Base-by-base conservation (phyloP, 2,329 filamentous ascomycete genomes). In the Calonectria naviculata region DNA sequence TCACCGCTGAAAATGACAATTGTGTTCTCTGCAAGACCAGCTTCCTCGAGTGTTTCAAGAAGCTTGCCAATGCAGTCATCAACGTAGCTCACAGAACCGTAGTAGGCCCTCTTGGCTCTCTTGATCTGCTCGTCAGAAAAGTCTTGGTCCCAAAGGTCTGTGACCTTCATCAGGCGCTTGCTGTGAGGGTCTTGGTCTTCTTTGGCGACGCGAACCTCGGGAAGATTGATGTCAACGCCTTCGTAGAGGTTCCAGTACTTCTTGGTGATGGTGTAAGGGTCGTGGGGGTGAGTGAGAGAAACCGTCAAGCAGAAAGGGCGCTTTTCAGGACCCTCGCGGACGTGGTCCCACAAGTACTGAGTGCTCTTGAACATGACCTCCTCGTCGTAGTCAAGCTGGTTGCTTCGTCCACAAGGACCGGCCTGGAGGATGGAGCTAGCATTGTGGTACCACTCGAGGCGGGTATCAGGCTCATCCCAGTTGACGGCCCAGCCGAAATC, bases 381-480 rank as follows among this genome's bases (percentile, higher is more conserved):
- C 84, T 98, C 95, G 79, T 98, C 95, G 78, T 96, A 98, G 82
- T 98, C 95, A 64, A 98, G 89, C 87, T 98, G 95, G 85, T 98
- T 98, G 84, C 94, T 97, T 75, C 95, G 91, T 46, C 97, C 93
- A 78, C 95, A 97, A 34, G 93, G 91, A 12, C 95, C 95, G 0
- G 95, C 95, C 83, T 98, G 95, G 79, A 96, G 87, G 76, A 98
- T 96, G 8, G 95, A 98, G 79, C 94, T 95, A 84, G 95, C 95
- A 82, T 98, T 98, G 87, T 98, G 95, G 82, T 97, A 98, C 94
- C 95, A 98, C 84, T 98, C 95, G 47, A 96, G 91, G 54, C 95
- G 90, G 46, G 91, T 92, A 38, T 95, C 92, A 13, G 95, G 95
- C 82, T 95, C 92, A 81, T 98, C 95, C 95, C 95, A 98, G 85